phyloP scores from a whole-genome alignment of 352 stramenopile genomes.

The Globisporangium takayamanum region DNA sequence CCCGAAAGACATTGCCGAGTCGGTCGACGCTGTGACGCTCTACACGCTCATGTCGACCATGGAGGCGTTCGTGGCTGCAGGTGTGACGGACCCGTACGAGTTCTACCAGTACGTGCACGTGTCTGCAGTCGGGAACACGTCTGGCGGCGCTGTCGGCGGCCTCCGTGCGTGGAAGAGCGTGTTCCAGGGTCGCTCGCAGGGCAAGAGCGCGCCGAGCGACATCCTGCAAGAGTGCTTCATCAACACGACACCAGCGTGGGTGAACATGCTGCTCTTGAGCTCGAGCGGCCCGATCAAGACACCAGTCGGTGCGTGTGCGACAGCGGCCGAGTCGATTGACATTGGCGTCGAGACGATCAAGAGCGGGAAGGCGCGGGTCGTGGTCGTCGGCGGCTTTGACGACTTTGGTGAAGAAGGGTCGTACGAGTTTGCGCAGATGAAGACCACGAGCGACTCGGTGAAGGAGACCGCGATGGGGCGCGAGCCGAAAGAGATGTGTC shows the following conservation, averaged over 20 bases:
- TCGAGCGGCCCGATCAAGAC: slow-evolving; percentile 88
- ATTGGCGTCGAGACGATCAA: slow-evolving; percentile 88
- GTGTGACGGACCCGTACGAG: slow-evolving; percentile 87
- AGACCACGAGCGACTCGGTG: slow-evolving; percentile 79
- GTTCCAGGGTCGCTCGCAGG: slow-evolving; percentile 62
- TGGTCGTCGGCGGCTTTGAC: slow-evolving; percentile 83
- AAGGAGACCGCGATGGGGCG: slow-evolving; percentile 78
- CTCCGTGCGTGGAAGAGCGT: slow-evolving; percentile 75
- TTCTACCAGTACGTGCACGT: slow-evolving; percentile 91
- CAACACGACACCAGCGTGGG: slow-evolving; percentile 84
- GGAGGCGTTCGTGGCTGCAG: slow-evolving; percentile 71
- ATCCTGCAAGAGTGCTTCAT: slow-evolving; percentile 84
- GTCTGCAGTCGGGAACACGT: slow-evolving; percentile 82
- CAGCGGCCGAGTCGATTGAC: slow-evolving; percentile 81
- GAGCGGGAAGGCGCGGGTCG: slow-evolving; percentile 77
- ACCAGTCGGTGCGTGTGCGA: slow-evolving; percentile 80
- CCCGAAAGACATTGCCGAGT: slow-evolving; percentile 73
- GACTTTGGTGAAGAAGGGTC: slow-evolving; percentile 83
- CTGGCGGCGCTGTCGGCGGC: slow-evolving; percentile 76
- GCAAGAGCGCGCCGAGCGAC: slow-evolving; percentile 73
- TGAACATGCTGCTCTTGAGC: slow-evolving; percentile 87
- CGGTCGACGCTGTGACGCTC: slow-evolving; percentile 75
- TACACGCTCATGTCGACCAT: slow-evolving; percentile 72
- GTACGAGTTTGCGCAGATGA: slow-evolving; percentile 89
- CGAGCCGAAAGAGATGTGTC: slow-evolving; percentile 77